These are phyloP conservation scores for Hyphodiscus hymeniophilus DNA, from an alignment of 495 filamentous ascomycete genomes.

Conservation along the genomic window DNA sequence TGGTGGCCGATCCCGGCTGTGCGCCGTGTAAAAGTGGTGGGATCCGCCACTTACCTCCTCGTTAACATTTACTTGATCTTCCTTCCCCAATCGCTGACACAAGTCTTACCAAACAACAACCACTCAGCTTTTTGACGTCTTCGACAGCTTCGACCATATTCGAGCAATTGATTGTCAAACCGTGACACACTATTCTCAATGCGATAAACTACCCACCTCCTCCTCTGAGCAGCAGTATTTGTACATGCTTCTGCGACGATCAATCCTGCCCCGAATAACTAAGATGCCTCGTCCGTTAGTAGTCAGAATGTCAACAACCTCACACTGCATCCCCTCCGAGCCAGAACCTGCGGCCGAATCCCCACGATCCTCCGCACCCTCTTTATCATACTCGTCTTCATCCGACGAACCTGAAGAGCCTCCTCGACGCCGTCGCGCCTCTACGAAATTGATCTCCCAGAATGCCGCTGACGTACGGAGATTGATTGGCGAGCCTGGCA, in stretches of 20 bases:
- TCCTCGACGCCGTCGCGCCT: constrained; percentile 49
- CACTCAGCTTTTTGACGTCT: no score
- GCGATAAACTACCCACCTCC: background rate
- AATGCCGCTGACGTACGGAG: constrained; percentile 65
- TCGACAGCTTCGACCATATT: background rate
- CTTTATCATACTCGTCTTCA: constrained; percentile 21
- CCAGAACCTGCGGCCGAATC: constrained; percentile 7
- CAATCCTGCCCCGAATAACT: constrained; percentile 1
- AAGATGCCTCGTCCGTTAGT: constrained; percentile 19
- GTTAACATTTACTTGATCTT: background rate
- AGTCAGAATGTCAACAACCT: constrained; percentile 18
- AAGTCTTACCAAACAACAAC: background rate
- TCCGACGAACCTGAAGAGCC: constrained; percentile 21
- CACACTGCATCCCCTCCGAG: constrained; percentile 24
- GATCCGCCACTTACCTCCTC: background rate
- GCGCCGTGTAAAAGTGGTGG: background rate
- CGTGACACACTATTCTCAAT: background rate
- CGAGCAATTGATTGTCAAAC: no score
- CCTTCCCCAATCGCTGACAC: background rate
- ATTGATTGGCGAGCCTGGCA: constrained; percentile 55
- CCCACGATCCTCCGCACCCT: constrained; percentile 19
- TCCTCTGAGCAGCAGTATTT: no score
- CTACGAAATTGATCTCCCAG: constrained; percentile 71
- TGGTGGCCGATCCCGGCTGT: background rate
- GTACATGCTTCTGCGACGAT: constrained; percentile 14